Conservation (phyloP, 2,329 filamentous ascomycete genomes). For the Colletotrichum chlorophyti region DNA sequence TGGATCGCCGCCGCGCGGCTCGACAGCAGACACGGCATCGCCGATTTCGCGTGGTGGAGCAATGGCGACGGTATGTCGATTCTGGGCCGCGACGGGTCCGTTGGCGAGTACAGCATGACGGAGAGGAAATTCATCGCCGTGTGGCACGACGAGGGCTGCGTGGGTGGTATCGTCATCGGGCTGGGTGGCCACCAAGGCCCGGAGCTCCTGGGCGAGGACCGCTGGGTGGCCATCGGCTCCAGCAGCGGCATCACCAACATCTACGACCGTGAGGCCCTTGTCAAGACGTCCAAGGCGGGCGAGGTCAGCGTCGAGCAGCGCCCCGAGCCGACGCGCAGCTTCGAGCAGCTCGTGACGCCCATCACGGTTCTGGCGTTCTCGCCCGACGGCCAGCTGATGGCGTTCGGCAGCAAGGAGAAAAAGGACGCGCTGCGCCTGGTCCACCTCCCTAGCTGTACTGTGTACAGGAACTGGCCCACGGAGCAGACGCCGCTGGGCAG, state of each 20-base stretch:
- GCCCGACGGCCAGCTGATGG: conserved; percentile 87
- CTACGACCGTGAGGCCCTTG: conserved; percentile 80
- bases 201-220: conserved; percentile 72
- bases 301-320: conserved; percentile 64
- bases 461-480: conserved; percentile 98
- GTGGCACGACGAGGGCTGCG: conserved; percentile 90
- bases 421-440: conserved; percentile 86
- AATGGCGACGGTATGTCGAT: conserved; percentile 83
- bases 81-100: conserved; percentile 83
- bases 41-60: conserved; percentile 93
- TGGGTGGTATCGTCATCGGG: conserved; percentile 82
- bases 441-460: conserved; percentile 89
- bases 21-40: conserved; percentile 82
- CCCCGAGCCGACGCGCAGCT: conserved; percentile 74
- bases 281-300: conserved; percentile 39
- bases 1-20: conserved; percentile 86
- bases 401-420: conserved; percentile 86
- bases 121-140: conserved; percentile 74
- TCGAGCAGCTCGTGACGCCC: conserved; percentile 89
- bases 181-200: conserved; percentile 76
- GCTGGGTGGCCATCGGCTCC: conserved; percentile 89
- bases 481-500: conserved; percentile 85
- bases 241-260: conserved; percentile 90
- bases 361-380: conserved; percentile 83
- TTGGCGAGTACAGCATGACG: conserved; percentile 85